Evolutionary conservation across 441 rosid species (phyloP).

Genomic region (Populus hybrid): DNA sequence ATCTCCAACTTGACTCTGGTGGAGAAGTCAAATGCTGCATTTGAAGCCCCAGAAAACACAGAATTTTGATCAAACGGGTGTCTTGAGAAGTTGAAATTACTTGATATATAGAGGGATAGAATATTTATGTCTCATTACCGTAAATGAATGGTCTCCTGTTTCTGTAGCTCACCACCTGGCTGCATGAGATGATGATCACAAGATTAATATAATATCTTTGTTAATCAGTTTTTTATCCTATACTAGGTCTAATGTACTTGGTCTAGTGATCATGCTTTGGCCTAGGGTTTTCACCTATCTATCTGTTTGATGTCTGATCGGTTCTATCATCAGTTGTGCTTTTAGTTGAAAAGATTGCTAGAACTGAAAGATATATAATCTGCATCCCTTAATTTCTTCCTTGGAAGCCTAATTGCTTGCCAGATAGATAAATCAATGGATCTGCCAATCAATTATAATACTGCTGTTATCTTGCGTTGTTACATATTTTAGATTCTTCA

Average conservation of each 20-base stretch:
- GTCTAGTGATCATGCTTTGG: neutral
- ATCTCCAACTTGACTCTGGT: too few species aligned
- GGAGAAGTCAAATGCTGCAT: too few species aligned
- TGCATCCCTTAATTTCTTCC: neutral
- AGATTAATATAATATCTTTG: neutral
- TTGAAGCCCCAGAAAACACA: too few species aligned
- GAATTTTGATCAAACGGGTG: neutral
- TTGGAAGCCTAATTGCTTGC: neutral
- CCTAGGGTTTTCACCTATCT: neutral
- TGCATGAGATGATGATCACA: neutral
- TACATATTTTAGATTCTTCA: neutral
- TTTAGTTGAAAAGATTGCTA: neutral
- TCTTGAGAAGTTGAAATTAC: neutral
- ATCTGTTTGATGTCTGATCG: neutral
- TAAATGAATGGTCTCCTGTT: neutral
- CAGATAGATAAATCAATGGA: neutral
- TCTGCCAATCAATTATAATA: neutral
- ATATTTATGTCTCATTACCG: neutral
- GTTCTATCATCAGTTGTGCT: neutral
- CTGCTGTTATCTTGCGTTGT: neutral
- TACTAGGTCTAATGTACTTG: neutral
- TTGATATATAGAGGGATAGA: neutral
- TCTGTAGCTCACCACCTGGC: neutral
- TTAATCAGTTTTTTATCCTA: neutral
- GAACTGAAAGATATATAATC: neutral